A percentile compares a stretch with the other conserved stretches of the same genome.
phyloP scores from a whole-genome alignment of 805 yeast species.

The Cyberlindnera xishuangbannaensis region DNA sequence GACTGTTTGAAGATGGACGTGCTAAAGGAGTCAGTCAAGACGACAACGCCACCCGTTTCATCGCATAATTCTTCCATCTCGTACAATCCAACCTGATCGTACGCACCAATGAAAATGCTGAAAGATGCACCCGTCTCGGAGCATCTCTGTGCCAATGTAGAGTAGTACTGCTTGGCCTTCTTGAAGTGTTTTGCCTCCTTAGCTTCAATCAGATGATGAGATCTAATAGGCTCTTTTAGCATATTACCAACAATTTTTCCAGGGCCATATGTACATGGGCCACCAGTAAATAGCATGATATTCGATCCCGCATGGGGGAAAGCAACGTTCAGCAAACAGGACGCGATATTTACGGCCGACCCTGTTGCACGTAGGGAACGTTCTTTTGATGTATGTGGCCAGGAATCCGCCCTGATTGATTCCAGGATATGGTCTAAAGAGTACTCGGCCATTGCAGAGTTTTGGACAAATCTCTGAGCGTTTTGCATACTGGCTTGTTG shows the following conservation, averaged over 20 bases:
- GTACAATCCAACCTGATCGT: conserved; percentile 85
- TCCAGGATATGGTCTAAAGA: conserved; percentile 45
- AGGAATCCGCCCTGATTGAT: conserved; percentile 41
- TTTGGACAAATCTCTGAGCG: conserved; percentile 19
- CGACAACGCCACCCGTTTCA: conserved; percentile 84
- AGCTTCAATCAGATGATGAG: conserved; percentile 57
- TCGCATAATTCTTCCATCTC: conserved; percentile 88
- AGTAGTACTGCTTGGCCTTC: conserved; percentile 41
- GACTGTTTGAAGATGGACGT: conserved; percentile 93
- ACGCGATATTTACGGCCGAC: conserved; percentile 47
- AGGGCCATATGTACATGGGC: conserved; percentile 63
- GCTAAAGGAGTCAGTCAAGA: conserved; percentile 88
- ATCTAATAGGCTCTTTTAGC: conserved; percentile 58
- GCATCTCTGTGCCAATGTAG: conserved; percentile 40
- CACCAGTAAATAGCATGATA: conserved; percentile 50
- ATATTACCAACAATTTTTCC: conserved; percentile 53
- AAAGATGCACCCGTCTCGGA: conserved; percentile 48
- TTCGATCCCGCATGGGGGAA: conserved; percentile 49
- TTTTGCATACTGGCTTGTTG: too few species aligned
- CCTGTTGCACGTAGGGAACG: conserved; percentile 56
- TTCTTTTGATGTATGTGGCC: conserved; percentile 39
- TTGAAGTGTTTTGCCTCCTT: conserved; percentile 35
- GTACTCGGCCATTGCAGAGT: conserved; percentile 35
- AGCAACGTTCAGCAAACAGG: conserved; percentile 31
- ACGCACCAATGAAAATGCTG: conserved; percentile 57